Evolutionary conservation across 257 asterid genomes (phyloP), one percentile per base, ranked within the genome.

Genomic region (Penstemon davidsonii): DNA sequence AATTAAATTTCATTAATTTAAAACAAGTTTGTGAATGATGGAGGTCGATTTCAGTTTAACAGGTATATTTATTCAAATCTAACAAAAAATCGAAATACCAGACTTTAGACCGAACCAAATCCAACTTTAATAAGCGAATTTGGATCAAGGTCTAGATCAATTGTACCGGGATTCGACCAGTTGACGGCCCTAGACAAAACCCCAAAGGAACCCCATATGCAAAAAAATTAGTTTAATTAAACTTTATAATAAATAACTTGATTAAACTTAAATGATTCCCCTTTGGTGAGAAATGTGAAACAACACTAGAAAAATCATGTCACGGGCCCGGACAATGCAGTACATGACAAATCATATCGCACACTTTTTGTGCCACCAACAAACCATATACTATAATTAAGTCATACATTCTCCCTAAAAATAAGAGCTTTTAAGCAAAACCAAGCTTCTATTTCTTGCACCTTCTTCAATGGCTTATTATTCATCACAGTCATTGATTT

Each of bases 381-480:
- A 76, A 81, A 69, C 79, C 76, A 64, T 45, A 25, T 25, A n/a
- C n/a, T n/a, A 25, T 25, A 25, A 25, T 25, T 25, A 25, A 25
- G 33, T 25, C 33, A 25, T 25, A 25, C 33, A 25, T 62, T 67
- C 52, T 9, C 50, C 73, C 84, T 73, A 65, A 60, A 80, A 74
- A 62, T 82, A 79, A 75, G 73, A 72, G 76, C 70, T 55, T 64
- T 65, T 55, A 74, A 75, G 65, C 71, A 70, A 81, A 81, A 5
- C 78, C 2, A 75, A 70, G 77, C 80, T 78, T 81, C 80, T 62
- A 13, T 68, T 64, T 62, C 15, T 69, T 43, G 10, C 47, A 6
- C 18, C 13, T 53, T 47, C 75, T 62, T 73, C 79, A 69, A 83
- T 84, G 91, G 88, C 87, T 37, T 36, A 38, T 40, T 36, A 25